Evolutionary conservation across 176 grass and related monocot genomes (phyloP).

Genomic region (Areca catechu): DNA sequence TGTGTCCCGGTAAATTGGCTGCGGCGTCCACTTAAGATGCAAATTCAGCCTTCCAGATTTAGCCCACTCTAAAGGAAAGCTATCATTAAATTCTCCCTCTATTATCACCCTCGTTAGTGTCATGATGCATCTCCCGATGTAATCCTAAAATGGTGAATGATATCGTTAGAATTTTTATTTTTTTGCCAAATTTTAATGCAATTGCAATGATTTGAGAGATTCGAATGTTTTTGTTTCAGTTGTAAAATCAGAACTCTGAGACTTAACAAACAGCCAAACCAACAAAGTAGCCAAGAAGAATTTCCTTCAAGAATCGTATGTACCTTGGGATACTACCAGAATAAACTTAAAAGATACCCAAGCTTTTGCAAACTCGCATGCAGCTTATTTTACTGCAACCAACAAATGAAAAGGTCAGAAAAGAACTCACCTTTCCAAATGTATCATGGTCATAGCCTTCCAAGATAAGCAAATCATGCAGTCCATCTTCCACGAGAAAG

Average conservation of each 20-base stretch:
- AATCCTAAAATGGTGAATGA: conserved; percentile 40
- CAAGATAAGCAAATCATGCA: conserved; percentile 97
- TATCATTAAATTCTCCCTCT: conserved; percentile 75
- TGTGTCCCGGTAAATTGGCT: conserved; percentile 72
- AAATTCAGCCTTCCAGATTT: conserved; percentile 90
- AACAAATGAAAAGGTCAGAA: background rate
- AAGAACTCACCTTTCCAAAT: conserved; percentile 66
- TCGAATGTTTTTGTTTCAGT: too few relatives aligned
- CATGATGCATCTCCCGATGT: conserved; percentile 93
- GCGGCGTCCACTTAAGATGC: conserved; percentile 79
- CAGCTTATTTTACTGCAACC: background rate
- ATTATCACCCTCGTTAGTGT: conserved; percentile 76
- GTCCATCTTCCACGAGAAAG: conserved; percentile 89
- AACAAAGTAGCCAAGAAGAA: too few relatives aligned
- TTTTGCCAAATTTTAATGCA: background rate
- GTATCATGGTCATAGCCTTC: conserved; percentile 98
- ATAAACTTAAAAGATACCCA: background rate
- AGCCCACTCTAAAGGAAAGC: conserved; percentile 68
- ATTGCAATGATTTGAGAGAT: background rate
- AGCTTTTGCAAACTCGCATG: background rate
- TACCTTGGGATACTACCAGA: too few relatives aligned
- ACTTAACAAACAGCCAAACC: too few relatives aligned
- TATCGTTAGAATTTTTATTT: conserved; percentile 1
- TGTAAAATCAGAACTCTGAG: too few relatives aligned
- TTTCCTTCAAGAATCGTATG: too few relatives aligned